Percentiles rank a stretch among this genome's conserved stretches.
These are phyloP conservation scores for Coemansia asiatica DNA, from an alignment of 192 early-diverging fungal genomes.

Conservation along the genomic window DNA sequence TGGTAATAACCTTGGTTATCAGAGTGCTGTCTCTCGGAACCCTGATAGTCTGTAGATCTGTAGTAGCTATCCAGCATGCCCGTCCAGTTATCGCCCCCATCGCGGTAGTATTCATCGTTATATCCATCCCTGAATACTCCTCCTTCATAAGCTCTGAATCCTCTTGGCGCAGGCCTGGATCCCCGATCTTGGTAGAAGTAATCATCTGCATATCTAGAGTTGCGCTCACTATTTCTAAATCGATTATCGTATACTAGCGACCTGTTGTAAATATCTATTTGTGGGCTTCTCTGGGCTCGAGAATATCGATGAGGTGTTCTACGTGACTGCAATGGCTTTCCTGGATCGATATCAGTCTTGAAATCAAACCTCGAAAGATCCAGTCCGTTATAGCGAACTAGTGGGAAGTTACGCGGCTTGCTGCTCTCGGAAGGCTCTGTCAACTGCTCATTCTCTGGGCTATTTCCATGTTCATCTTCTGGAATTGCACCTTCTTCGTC, in stretches of 20 bases:
- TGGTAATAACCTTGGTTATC: background rate
- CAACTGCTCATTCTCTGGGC: background rate
- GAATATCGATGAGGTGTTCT: background rate
- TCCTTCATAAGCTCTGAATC: background rate
- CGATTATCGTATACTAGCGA: background rate
- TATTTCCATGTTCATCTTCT: constrained; percentile 2
- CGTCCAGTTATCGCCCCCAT: constrained; percentile 15
- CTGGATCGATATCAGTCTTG: constrained; percentile 13
- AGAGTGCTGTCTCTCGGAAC: background rate
- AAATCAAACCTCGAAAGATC: constrained; percentile 43
- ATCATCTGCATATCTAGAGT: background rate
- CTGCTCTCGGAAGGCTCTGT: background rate
- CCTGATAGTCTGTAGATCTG: background rate
- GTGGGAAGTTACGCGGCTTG: constrained; percentile 25
- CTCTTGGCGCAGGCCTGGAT: background rate
- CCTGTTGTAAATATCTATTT: background rate
- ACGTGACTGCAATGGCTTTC: constrained; percentile 16
- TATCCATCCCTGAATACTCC: background rate
- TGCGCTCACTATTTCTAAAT: background rate
- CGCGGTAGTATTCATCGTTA: background rate
- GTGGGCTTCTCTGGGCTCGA: background rate
- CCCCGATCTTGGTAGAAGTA: background rate
- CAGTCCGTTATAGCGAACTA: constrained; percentile 40
- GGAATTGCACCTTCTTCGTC: constrained; percentile 40
- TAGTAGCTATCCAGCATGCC: constrained; percentile 36